Conservation (phyloP, 805 yeast species). For the Kazachstania taianensis region DNA sequence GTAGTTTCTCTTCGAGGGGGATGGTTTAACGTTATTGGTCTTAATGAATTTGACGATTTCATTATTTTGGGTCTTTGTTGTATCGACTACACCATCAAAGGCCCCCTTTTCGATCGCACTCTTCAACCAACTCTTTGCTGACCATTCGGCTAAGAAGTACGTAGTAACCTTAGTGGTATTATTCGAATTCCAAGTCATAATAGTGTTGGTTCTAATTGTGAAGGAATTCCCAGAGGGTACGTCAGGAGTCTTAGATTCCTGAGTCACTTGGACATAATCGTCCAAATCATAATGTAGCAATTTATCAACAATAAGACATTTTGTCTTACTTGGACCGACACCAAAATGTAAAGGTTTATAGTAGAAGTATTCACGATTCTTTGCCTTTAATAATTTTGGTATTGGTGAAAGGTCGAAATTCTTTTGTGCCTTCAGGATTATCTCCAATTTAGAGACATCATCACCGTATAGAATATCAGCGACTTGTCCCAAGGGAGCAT, state of each 20-base stretch:
- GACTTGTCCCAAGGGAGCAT: conserved; percentile 62
- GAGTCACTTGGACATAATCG: conserved; percentile 40
- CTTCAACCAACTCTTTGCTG: conserved; percentile 69
- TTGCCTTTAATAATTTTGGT: conserved; percentile 30
- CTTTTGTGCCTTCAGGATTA: conserved; percentile 46
- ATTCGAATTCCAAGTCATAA: conserved; percentile 53
- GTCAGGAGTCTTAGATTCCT: conserved; percentile 62
- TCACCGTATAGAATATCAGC: conserved; percentile 54
- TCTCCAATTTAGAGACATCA: conserved; percentile 37
- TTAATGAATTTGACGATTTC: conserved; percentile 34
- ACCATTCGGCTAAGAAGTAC: conserved; percentile 55
- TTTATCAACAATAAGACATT: conserved; percentile 52
- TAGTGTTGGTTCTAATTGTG: conserved; percentile 46
- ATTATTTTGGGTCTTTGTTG: conserved; percentile 38
- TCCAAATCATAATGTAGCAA: conserved; percentile 43
- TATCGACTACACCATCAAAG: conserved; percentile 59
- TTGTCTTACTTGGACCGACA: conserved; percentile 70
- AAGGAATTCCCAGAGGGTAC: conserved; percentile 75
- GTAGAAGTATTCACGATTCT: conserved; percentile 44
- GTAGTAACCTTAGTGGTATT: conserved; percentile 45
- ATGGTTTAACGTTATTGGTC: conserved; percentile 3
- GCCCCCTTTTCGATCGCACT: conserved; percentile 68
- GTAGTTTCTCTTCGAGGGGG: conserved; percentile 6
- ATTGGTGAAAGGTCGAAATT: conserved; percentile 50
- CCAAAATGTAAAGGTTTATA: conserved; percentile 55